Conservation (phyloP, 2,329 filamentous ascomycete species). For the Alternaria rosae region DNA sequence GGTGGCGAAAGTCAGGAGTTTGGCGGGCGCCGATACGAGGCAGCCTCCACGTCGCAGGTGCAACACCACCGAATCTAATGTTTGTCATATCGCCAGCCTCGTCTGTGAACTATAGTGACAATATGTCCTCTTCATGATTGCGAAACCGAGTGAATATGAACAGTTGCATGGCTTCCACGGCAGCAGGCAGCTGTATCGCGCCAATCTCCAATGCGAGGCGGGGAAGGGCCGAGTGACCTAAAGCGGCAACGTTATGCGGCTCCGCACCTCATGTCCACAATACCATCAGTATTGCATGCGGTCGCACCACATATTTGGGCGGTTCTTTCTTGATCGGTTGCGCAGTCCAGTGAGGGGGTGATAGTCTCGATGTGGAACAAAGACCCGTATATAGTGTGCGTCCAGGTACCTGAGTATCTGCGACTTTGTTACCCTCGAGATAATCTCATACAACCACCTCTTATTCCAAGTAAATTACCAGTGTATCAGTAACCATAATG, state of each 20-base stretch:
- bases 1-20: background rate
- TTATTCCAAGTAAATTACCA: background rate
- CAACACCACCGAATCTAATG: background rate
- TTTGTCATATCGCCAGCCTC: background rate
- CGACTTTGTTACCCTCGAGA: background rate
- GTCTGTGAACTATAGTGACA: background rate
- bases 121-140: background rate
- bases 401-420: background rate
- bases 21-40: background rate
- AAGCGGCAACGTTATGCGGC: constrained; percentile 23
- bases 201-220: constrained; percentile 2
- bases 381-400: constrained; percentile 4
- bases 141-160: background rate
- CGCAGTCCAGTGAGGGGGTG: constrained; percentile 19
- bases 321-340: constrained; percentile 12
- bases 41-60: background rate
- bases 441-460: background rate
- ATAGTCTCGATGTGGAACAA: background rate
- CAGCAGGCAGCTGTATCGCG: background rate
- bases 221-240: constrained; percentile 22
- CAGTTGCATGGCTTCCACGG: background rate
- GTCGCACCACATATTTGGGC: constrained; percentile 16
- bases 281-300: constrained; percentile 5
- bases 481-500: constrained; percentile 26
- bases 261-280: constrained; percentile 21